Evolutionary conservation across 805 yeast species (phyloP), one percentile per base, ranked within the genome.

Genomic region (Teunomyces kruisii): DNA sequence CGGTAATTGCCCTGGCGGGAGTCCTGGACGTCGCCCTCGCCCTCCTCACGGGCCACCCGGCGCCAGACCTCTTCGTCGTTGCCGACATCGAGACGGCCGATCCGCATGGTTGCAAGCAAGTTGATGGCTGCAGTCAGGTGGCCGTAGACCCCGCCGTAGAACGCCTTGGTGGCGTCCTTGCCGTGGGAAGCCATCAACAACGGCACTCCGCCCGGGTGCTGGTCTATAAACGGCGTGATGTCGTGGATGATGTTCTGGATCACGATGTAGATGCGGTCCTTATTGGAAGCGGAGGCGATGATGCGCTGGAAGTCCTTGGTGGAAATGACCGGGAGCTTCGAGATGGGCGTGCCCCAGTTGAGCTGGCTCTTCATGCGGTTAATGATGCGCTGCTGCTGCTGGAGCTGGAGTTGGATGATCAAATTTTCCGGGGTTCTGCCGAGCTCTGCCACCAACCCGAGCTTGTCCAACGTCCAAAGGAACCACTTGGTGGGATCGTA

Each of bases 61-160:
- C 82, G 81, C 95, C 96, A 88, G 17, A 87, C 87, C 54, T 86
- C 85, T 49, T 82, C 86, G 53, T 88, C 92, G 50, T 86, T 78
- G 8, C 91, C 91, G 12, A 88, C 86, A 49, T 90, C 81, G 26
- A 87, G 72, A 19, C 87, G 91, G 0, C 96, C 96, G 12, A 91
- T 84, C 57, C 98, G 78, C 97, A 91, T 89, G 0, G 96, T 91
- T 1, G 96, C 95, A 48, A 91, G 71, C 48, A 91, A 67, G 65
- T 91, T 91, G 59, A 85, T 86, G 1, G 97, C 97, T 0, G 97
- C 97, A 46, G 92, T 89, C 55, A 94, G 86, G 64, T 91, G 98
- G 45, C 81, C 80, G 67, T 91, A 91, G 9, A 91, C 97, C 2
- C 96, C 97, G 16, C 98, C 97, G 62, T 85, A 89, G 65, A 91